Base-by-base conservation (phyloP, 2,329 filamentous ascomycete species). In the Fusarium sp. region DNA sequence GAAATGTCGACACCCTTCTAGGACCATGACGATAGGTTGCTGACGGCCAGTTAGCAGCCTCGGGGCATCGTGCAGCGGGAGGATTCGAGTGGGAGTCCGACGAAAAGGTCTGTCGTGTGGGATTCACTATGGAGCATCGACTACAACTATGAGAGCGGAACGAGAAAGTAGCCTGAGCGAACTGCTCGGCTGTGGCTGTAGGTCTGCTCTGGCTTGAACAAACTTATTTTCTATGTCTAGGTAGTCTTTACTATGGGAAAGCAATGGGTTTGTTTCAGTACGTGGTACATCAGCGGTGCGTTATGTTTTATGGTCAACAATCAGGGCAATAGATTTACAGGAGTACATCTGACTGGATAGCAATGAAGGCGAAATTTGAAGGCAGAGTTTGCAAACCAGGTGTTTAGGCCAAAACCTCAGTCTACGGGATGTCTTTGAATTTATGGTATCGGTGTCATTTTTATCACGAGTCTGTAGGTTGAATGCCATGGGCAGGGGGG, bases 121-220 rank as follows among this genome's bases (percentile, higher is more conserved):
- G 85, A 88, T 64, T 81, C 83, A 11, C 74, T 89, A 13, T 88
- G 86, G 86, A 85, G 80, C 61, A 70, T 88, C 25, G 85, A 88
- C 67, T 79, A 87, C 41, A 85, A 78, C 61, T 81, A 84, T 45
- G 84, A 84, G 64, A 81, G 79, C 38, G 66, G 70, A 2, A 49
- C 53, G n/a, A 73, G 66, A 64, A 72, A 63, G 60, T 73, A 67
- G 61, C 31, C 22, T 4, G 38, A 6, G 9, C 19, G 15, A n/a
- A 12, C 13, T 19, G 26, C 19, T 48, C 32, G 28, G 5, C 28
- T 49, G 31, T 34, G 25, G 25, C 28, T 32, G 26, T 40, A 19
- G 47, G 45, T 44, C 29, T 49, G 46, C 25, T 45, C 29, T 32
- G 45, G 13, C 25, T 34, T 12, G 38, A 43, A 34, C 40, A 36